Evolutionary conservation across 2,329 filamentous ascomycete genomes (phyloP).

Genomic region (Clathrospora elynae): DNA sequence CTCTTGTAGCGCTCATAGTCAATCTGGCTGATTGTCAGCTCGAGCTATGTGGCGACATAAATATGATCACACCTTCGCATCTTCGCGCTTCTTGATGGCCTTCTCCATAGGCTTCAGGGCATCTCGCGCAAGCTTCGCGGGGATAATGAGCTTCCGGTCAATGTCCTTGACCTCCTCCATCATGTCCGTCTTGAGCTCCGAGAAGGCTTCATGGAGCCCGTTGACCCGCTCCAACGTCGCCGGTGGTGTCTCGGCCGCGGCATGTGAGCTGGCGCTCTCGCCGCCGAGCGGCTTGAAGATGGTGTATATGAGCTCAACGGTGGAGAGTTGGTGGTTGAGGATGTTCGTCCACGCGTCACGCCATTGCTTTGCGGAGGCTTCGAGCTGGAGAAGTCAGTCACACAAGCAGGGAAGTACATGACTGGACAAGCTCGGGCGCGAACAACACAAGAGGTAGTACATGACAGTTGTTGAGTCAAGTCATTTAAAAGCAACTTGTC

Average conservation of each 20-base stretch:
- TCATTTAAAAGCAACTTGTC: too few species aligned
- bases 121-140: slow-evolving; percentile 71
- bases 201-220: slow-evolving; percentile 68
- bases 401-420: neutral
- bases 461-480: too few species aligned
- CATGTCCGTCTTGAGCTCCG: slow-evolving; percentile 73
- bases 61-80: slow-evolving; percentile 63
- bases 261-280: slow-evolving; percentile 59
- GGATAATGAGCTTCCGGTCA: slow-evolving; percentile 70
- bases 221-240: slow-evolving; percentile 67
- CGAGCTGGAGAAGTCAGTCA: slow-evolving; percentile 60
- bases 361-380: slow-evolving; percentile 76
- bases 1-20: slow-evolving; percentile 81
- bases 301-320: slow-evolving; percentile 70
- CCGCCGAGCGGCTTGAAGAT: slow-evolving; percentile 79
- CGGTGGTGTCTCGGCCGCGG: slow-evolving; percentile 65
- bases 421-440: neutral
- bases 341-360: slow-evolving; percentile 78
- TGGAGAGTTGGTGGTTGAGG: slow-evolving; percentile 68
- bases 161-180: slow-evolving; percentile 72
- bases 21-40: slow-evolving; percentile 53
- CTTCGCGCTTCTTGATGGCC: slow-evolving; percentile 82
- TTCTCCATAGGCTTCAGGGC: slow-evolving; percentile 75
- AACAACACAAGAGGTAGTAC: neutral
- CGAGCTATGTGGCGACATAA: too few species aligned